A percentile compares a stretch with the other conserved stretches of the same genome.
Evolutionary conservation across 352 stramenopile genomes (phyloP).

Genomic region (Globisporangium spinosum): DNA sequence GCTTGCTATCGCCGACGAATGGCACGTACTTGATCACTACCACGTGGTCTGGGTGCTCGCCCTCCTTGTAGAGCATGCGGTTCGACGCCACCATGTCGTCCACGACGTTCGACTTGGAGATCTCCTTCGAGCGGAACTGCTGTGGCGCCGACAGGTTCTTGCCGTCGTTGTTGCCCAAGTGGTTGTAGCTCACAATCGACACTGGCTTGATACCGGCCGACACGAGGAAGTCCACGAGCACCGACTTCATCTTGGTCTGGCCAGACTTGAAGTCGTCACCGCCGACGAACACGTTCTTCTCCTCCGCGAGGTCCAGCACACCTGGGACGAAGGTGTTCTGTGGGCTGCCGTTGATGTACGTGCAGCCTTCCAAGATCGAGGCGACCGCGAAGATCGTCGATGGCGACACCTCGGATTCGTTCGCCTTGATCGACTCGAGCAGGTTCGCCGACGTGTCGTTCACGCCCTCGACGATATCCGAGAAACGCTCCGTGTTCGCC

Average conservation of each 20-base stretch:
- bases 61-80: slow-evolving; percentile 96
- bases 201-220: slow-evolving; percentile 98
- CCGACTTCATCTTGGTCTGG: slow-evolving; percentile 99
- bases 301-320: slow-evolving; percentile 93
- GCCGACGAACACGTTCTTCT: slow-evolving; percentile 96
- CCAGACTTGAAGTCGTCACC: slow-evolving; percentile 99
- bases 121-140: slow-evolving; percentile 99
- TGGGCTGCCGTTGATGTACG: slow-evolving; percentile 99
- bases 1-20: slow-evolving; percentile 98
- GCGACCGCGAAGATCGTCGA: slow-evolving; percentile 98
- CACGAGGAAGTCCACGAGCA: slow-evolving; percentile 99
- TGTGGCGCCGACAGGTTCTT: slow-evolving; percentile 98
- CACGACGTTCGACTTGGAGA: slow-evolving; percentile 99
- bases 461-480: slow-evolving; percentile 95
- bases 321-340: slow-evolving; percentile 99
- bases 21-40: slow-evolving; percentile 99
- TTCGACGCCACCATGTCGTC: slow-evolving; percentile 99
- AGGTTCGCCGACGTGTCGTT: slow-evolving; percentile 98
- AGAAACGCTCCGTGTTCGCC: slow-evolving; percentile 99
- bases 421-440: slow-evolving; percentile 93
- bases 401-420: slow-evolving; percentile 93
- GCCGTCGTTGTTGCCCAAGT: slow-evolving; percentile 99
- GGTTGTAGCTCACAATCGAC: slow-evolving; percentile 99
- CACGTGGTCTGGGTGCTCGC: slow-evolving; percentile 98
- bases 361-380: slow-evolving; percentile 97